Evolutionary conservation across 73 alveolate species (phyloP).

Genomic region (Paramecium primaurelia): DNA sequence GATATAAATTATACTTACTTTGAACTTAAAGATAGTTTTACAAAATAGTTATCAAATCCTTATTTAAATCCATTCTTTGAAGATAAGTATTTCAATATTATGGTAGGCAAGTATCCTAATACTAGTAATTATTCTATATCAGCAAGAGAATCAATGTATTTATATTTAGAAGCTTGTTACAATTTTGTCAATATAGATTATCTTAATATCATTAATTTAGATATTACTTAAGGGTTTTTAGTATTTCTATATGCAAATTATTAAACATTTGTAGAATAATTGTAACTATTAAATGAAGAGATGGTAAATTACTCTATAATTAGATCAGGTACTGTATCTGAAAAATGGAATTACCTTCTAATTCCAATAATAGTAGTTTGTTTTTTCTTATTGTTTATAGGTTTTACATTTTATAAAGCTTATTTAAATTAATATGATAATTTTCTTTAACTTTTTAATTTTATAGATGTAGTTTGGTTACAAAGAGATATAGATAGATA

Average conservation of each 20-base stretch:
- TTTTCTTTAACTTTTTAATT: neutral
- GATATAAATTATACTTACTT: neutral
- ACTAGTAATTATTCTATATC: neutral
- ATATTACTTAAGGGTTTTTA: neutral
- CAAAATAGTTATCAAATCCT: neutral
- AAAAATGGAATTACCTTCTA: neutral
- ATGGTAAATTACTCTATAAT: neutral
- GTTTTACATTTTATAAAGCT: neutral
- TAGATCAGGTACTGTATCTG: neutral
- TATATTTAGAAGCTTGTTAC: neutral
- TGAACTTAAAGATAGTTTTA: neutral
- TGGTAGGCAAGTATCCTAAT: neutral
- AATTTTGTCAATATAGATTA: neutral
- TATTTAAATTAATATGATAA: neutral
- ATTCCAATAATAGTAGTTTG: neutral
- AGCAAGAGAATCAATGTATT: neutral
- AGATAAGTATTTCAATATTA: neutral
- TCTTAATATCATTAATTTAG: neutral
- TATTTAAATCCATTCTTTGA: conserved; percentile 18
- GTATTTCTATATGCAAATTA: neutral
- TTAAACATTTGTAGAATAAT: neutral
- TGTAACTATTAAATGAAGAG: neutral
- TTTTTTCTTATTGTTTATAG: neutral
- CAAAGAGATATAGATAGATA: conserved; percentile 47
- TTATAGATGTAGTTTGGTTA: conserved; percentile 10